Base-by-base conservation (phyloP, 345 rosid species). In the Aquilaria malaccensis region DNA sequence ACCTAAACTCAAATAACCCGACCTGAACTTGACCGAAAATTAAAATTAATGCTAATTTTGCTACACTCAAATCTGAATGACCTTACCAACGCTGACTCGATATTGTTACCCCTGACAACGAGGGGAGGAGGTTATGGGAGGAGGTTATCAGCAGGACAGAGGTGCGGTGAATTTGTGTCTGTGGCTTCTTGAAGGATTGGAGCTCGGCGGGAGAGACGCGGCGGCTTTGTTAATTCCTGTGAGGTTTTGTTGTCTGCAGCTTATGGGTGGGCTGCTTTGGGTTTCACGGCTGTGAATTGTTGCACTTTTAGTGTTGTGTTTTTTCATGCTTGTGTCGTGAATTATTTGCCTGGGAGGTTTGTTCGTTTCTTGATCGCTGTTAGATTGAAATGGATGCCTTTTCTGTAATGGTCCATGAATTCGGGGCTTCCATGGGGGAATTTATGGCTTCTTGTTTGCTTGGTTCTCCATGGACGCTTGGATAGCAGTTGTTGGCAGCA, bases 391-490 rank as follows among this genome's bases (percentile, higher is more conserved):
- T 67, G 89, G 83, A 84, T 90, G 91, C 99, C 97, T 7, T 87
- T 77, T 85, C 92, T 3, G 82, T 83, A 56, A 79, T 80, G 87
- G 81, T 83, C 97, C 95, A 0, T 87, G 97, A 97, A 80, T 88
- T 31, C 67, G 74, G 10, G 97, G 97, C 51, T 94, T 75, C 14
- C 91, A 90, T 63, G 87, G 77, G 77, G 96, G 88, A 79, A 81
- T 89, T 67, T 90, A 95, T 0, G 84, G 92, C 32, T 90, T 94
- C 72, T 78, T 94, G 82, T 80, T 86, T 41, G 78, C 88, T 0
- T 90, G 96, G 97, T 85, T 94, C 55, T 82, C 92, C 1, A 78
- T 94, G 71, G 92, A 88, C 77, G 91, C 85, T 14, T 94, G 94
- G 84, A 84, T 94, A 66, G 92, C 96, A 1, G 69, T 86, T 61